Evolutionary conservation across 2,329 filamentous ascomycete genomes (phyloP).

Genomic region (Epichloe festucae): DNA sequence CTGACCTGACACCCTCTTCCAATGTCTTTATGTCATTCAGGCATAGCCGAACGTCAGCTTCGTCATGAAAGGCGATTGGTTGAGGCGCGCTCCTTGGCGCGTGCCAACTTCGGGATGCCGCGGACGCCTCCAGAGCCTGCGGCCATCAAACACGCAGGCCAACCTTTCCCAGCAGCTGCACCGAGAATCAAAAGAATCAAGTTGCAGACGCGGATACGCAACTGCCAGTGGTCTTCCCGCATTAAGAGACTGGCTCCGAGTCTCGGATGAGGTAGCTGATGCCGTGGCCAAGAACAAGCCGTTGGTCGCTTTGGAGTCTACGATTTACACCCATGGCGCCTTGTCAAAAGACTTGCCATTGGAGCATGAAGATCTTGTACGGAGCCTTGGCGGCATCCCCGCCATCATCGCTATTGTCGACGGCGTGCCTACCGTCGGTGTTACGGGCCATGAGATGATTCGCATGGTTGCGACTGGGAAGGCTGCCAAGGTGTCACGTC

Average conservation of each 20-base stretch:
- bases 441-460: slow-evolving; percentile 58
- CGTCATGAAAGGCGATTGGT: slow-evolving; percentile 1
- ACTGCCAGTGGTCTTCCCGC: slow-evolving; percentile 15
- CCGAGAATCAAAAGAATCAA: background rate
- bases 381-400: slow-evolving; percentile 68
- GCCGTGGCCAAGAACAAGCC: slow-evolving; percentile 64
- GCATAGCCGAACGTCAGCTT: background rate
- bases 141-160: background rate
- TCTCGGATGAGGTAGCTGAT: slow-evolving; percentile 73
- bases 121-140: background rate
- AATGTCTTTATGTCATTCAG: too few species aligned
- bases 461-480: slow-evolving; percentile 54
- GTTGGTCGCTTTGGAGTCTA: slow-evolving; percentile 86
- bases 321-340: slow-evolving; percentile 91
- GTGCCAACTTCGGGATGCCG: background rate
- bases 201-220: background rate
- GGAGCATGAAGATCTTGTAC: slow-evolving; percentile 75
- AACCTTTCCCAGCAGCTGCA: background rate
- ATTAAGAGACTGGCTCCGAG: slow-evolving; percentile 37
- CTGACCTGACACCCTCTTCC: too few species aligned
- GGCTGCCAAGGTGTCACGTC: slow-evolving; percentile 72
- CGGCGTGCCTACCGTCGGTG: slow-evolving; percentile 69
- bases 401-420: slow-evolving; percentile 84
- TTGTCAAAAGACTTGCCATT: slow-evolving; percentile 60
- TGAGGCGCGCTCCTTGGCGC: background rate